phyloP scores from a whole-genome alignment of 257 asterid species.

The Solanum corneliomulleri region DNA sequence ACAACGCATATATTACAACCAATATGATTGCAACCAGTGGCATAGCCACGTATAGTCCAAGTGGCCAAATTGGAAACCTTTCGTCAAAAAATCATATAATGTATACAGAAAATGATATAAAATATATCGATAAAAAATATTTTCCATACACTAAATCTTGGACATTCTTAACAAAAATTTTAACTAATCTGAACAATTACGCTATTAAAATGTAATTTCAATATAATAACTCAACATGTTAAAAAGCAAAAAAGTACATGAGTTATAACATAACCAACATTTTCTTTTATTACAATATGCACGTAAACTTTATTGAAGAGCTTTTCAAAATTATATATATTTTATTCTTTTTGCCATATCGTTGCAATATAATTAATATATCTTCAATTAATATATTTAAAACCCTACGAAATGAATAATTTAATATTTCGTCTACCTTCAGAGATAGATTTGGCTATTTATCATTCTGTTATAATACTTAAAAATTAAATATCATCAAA shows the following conservation, averaged over 20 bases:
- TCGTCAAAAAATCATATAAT: no score
- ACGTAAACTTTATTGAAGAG: not conserved
- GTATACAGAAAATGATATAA: no score
- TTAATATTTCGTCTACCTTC: not conserved
- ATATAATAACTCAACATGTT: not conserved
- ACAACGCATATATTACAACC: no score
- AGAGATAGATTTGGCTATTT: not conserved
- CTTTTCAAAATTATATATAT: not conserved
- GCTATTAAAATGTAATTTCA: not conserved
- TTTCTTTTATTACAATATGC: not conserved
- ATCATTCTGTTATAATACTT: not conserved
- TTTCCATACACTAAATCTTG: no score
- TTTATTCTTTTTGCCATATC: not conserved
- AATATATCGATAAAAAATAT: no score
- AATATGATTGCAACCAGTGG: no score
- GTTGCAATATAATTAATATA: not conserved
- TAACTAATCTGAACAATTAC: no score
- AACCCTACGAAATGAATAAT: not conserved
- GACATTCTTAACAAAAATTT: rapidly evolving
- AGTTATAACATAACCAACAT: not conserved
- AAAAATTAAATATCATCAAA: not conserved
- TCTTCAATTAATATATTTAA: not conserved
- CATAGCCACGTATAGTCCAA: no score
- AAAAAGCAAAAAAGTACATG: not conserved
- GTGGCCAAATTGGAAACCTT: no score